These are phyloP conservation scores for Suhomyces choctaworum DNA, from an alignment of 1,139 yeast genomes.

Conservation along the genomic window DNA sequence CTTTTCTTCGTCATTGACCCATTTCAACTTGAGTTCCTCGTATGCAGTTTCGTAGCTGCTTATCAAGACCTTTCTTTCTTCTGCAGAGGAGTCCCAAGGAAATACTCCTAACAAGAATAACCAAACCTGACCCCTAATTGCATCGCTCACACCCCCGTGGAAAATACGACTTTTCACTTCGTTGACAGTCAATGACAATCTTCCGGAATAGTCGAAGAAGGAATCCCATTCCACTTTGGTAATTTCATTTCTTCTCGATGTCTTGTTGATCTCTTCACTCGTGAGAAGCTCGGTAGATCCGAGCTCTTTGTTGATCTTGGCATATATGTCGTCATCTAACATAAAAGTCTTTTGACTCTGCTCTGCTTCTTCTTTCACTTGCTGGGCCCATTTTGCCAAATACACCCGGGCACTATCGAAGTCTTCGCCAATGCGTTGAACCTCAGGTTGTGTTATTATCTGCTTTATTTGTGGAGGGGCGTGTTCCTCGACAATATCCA, in stretches of 20 bases:
- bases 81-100: constrained; percentile 82
- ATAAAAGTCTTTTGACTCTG: constrained; percentile 60
- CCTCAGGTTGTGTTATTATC: constrained; percentile 75
- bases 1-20: constrained; percentile 64
- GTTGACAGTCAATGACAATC: constrained; percentile 65
- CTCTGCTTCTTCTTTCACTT: constrained; percentile 91
- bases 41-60: constrained; percentile 65
- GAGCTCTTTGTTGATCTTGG: constrained; percentile 63
- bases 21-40: constrained; percentile 60
- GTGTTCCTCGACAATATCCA: constrained; percentile 62
- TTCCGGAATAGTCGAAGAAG: constrained; percentile 77
- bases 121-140: constrained; percentile 78
- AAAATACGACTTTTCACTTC: constrained; percentile 83
- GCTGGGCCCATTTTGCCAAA: constrained; percentile 95
- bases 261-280: constrained; percentile 57
- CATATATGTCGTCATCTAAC: constrained; percentile 60
- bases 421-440: constrained; percentile 77
- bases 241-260: constrained; percentile 67
- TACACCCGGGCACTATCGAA: constrained; percentile 91
- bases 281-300: constrained; percentile 62
- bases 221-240: constrained; percentile 78
- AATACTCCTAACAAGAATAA: constrained; percentile 75
- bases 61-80: constrained; percentile 62
- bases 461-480: constrained; percentile 66
- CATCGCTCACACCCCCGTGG: constrained; percentile 78